phyloP scores from a whole-genome alignment of 257 asterid species.

The Lantana camara region DNA sequence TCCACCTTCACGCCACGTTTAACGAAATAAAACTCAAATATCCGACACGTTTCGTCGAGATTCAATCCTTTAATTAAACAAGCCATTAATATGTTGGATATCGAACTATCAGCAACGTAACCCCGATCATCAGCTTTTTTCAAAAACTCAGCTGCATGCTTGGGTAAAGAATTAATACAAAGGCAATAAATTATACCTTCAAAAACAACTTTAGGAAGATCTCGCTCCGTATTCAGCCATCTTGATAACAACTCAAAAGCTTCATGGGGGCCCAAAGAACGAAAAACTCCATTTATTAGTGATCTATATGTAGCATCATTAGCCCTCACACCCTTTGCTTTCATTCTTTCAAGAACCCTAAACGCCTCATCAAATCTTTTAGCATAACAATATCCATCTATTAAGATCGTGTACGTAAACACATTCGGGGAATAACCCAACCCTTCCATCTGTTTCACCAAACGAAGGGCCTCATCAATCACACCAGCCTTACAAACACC shows the following conservation, averaged over 20 bases:
- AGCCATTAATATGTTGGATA: slow-evolving; percentile 54
- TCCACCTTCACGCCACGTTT: slow-evolving; percentile 54
- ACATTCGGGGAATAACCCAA: slow-evolving; percentile 68
- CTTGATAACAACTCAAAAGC: slow-evolving; percentile 53
- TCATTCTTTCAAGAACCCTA: slow-evolving; percentile 65
- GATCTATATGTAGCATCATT: slow-evolving; percentile 88
- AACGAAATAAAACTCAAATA: slow-evolving; percentile 53
- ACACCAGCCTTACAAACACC: slow-evolving; percentile 94
- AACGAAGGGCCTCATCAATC: slow-evolving; percentile 84
- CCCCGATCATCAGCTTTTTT: slow-evolving; percentile 49
- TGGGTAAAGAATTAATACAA: slow-evolving; percentile 50
- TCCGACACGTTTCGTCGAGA: slow-evolving; percentile 58
- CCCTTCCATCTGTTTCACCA: slow-evolving; percentile 87
- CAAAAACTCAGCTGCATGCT: slow-evolving; percentile 52
- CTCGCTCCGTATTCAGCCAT: slow-evolving; percentile 59
- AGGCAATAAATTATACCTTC: slow-evolving; percentile 61
- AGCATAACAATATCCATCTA: slow-evolving; percentile 80
- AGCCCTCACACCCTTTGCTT: slow-evolving; percentile 58
- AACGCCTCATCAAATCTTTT: slow-evolving; percentile 67
- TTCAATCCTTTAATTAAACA: slow-evolving; percentile 70
- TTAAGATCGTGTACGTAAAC: slow-evolving; percentile 73
- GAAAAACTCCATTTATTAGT: slow-evolving; percentile 76
- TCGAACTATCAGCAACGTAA: slow-evolving; percentile 62
- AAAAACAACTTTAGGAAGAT: slow-evolving; percentile 65
- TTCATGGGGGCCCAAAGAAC: slow-evolving; percentile 46